phyloP scores from a whole-genome alignment of 495 filamentous ascomycete species.

The Daldinia caldariorum region DNA sequence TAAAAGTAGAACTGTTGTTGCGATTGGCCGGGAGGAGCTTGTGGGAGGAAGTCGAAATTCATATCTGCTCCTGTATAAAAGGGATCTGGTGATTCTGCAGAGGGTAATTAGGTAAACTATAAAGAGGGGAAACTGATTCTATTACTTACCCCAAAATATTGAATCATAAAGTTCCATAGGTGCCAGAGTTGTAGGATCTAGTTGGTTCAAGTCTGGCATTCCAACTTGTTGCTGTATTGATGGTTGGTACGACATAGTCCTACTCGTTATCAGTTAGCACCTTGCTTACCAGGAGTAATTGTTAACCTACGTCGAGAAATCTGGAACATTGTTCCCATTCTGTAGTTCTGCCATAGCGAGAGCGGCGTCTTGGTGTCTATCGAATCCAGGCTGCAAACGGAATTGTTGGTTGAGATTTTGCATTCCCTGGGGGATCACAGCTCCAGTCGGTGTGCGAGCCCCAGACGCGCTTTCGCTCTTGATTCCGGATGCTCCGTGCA shows the following conservation, averaged over 20 bases:
- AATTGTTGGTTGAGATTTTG: constrained; percentile 40
- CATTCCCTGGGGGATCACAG: constrained; percentile 23
- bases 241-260: constrained; percentile 44
- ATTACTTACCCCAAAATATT: constrained; percentile 65
- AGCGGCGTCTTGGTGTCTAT: constrained; percentile 64
- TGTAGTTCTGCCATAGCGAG: constrained; percentile 67
- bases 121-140: not conserved
- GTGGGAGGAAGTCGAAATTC: constrained; percentile 63
- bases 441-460: constrained; percentile 53
- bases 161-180: constrained; percentile 68
- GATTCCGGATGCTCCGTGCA: constrained; percentile 49
- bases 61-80: constrained; percentile 61
- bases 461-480: constrained; percentile 57
- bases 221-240: constrained; percentile 46
- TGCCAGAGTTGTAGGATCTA: constrained; percentile 60
- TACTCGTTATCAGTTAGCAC: constrained; percentile 22
- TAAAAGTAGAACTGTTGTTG: constrained; percentile 62
- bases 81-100: constrained; percentile 58
- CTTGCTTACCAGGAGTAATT: not conserved
- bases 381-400: constrained; percentile 49
- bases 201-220: constrained; percentile 51
- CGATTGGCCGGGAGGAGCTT: constrained; percentile 59
- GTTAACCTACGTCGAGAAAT: constrained; percentile 47
- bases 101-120: constrained; percentile 17
- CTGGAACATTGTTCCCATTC: constrained; percentile 53